Evolutionary conservation across 2,329 filamentous ascomycete genomes (phyloP).

Genomic region (Penicillium hesseltinei): DNA sequence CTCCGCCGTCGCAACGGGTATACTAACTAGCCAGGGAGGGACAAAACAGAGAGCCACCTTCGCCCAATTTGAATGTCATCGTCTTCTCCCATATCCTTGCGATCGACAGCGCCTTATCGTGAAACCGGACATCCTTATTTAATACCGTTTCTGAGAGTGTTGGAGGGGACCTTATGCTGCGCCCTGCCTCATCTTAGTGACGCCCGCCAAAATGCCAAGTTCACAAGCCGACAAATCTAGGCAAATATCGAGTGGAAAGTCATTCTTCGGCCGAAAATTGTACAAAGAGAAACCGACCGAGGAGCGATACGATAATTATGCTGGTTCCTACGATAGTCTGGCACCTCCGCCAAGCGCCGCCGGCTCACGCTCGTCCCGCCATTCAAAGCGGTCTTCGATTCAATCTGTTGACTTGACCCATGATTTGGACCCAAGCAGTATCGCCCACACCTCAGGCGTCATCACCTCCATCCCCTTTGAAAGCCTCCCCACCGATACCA

Average conservation of each 20-base stretch:
- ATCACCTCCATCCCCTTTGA: constrained; percentile 90
- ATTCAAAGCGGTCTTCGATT: constrained; percentile 68
- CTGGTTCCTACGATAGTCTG: constrained; percentile 55
- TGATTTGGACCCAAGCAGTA: constrained; percentile 58
- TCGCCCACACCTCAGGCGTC: constrained; percentile 75
- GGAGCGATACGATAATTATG: constrained; percentile 60
- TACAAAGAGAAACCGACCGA: constrained; percentile 74
- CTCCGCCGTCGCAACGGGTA: constrained; percentile 19
- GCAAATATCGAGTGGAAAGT: constrained; percentile 76
- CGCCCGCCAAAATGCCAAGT: constrained; percentile 50
- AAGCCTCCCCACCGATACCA: constrained; percentile 61
- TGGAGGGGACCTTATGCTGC: constrained; percentile 34
- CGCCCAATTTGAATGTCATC: constrained; percentile 22
- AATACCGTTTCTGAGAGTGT: constrained; percentile 10
- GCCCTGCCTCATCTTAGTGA: constrained; percentile 29
- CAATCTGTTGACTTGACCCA: constrained; percentile 68
- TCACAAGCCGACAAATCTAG: constrained; percentile 72
- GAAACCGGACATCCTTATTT: not conserved
- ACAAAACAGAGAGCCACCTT: constrained; percentile 19
- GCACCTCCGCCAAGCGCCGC: constrained; percentile 61
- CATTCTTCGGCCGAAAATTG: constrained; percentile 78
- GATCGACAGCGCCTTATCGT: constrained; percentile 15
- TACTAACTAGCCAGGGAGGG: constrained; percentile 25
- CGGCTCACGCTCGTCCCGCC: constrained; percentile 69
- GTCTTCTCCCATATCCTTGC: constrained; percentile 14